Base-by-base conservation (phyloP, 805 yeast species). In the Pichia heedii region DNA sequence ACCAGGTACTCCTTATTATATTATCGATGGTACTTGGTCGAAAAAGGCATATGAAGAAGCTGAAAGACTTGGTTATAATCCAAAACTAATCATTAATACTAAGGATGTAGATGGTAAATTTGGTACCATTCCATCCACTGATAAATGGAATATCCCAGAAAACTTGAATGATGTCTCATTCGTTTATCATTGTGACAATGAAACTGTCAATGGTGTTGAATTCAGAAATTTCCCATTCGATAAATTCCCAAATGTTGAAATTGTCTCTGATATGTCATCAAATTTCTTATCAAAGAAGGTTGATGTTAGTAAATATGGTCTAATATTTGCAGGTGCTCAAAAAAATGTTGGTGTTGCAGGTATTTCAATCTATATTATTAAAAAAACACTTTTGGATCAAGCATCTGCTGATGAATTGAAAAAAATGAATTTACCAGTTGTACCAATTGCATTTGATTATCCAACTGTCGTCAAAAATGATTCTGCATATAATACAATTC, bases 281-380 rank as follows among this genome's bases (percentile, higher is more conserved):
- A 87, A 90, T 63, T 82, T 93, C 58, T 70, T 93, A 52, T 85
- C 96, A 20, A 81, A 84, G 52, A 68, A 74, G 51, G 63, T 93
- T 40, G 96, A 90, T 55, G 82, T 93, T 35, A 68, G 84, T 44
- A 81, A 85, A 63, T 90, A 77, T 58, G 97, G 96, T 41, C 68
- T 88, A 22, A 81, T 93, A 49, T 80, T 89, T 77, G 98, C 96
- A 18, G 99, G 99, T 50, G 99, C 97, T 22, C 99, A 93, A 67
- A 93, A 93, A 67, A 93, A 93, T 63, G 87, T 93, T 58, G 98
- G 99, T 43, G 69, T 93, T 58, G 97, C 99, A 10, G 98, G 99
- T 33, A 76, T 93, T 51, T 83, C 97, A 15, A 73, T 93, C 49
- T 90, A 88, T 63, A 90, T 93, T 55, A 81, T 89, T 64, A 87